Base-by-base conservation (phyloP, 139 green algal genomes). In the Haematococcus sp. region DNA sequence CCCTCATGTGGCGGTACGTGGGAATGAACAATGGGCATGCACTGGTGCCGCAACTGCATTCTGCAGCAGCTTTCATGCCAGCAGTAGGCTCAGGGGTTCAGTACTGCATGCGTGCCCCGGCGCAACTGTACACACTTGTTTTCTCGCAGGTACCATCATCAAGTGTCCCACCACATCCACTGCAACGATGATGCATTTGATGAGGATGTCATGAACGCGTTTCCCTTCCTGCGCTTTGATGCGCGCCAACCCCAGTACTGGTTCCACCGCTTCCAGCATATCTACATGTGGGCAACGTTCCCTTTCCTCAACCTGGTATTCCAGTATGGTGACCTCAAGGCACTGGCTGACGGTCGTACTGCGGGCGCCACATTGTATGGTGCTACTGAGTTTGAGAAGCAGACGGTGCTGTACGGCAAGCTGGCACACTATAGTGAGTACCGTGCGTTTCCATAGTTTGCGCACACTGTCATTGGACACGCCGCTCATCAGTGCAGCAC, bases 121-220 rank as follows among this genome's bases (percentile, higher is more conserved):
- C n/a, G n/a, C n/a, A n/a, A n/a, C n/a, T n/a, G n/a, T n/a, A n/a
- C n/a, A n/a, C n/a, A n/a, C n/a, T n/a, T n/a, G n/a, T n/a, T n/a
- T n/a, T n/a, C n/a, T n/a, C n/a, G n/a, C 40, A 49, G n/a, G 11
- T 20, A 35, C 46, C 78, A 81, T 43, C 78, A 70, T 27, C 81
- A 94, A 83, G 89, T 96, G 60, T 93, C 85, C 0, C 91, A 96
- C 70, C 91, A 96, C 81, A 89, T 96, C 61, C 91, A 96, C 83
- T 96, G 91, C 88, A 96, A 96, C 70, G 91, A 94, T 60, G 90
- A 91, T 44, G 88, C 80, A 3, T 72, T 94, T 43, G 91, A 96
- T 68, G 88, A 95, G 83, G 91, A 96, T 74, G 90, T 94, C 3
- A 86, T 91, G 71, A 88, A 68, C 32, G 73, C 89, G 23, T 90